Conservation (phyloP, 352 stramenopile species). For the Stramenopiles sp. region DNA sequence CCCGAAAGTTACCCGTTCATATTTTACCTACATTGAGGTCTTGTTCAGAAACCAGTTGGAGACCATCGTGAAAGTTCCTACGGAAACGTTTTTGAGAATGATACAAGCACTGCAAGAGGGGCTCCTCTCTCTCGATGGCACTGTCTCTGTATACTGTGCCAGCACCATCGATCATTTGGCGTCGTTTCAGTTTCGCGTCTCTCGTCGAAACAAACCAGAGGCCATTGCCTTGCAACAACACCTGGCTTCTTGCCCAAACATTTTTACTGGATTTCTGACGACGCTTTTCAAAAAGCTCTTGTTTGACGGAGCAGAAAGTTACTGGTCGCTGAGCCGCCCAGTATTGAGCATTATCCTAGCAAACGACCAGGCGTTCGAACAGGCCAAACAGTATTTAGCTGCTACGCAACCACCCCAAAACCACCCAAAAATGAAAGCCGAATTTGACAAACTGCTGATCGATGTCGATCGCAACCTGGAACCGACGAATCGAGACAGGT, state of each 20-base stretch:
- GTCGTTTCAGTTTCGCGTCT: slow-evolving; percentile 22
- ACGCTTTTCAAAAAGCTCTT: slow-evolving; percentile 90
- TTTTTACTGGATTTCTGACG: slow-evolving; percentile 40
- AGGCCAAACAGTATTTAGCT: slow-evolving; percentile 84
- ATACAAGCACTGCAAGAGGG: slow-evolving; percentile 73
- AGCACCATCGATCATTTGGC: slow-evolving; percentile 26
- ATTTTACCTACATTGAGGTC: slow-evolving; percentile 94
- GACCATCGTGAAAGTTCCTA: slow-evolving; percentile 71
- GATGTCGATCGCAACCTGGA: slow-evolving; percentile 87
- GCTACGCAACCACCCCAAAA: slow-evolving; percentile 77
- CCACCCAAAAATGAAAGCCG: slow-evolving; percentile 73
- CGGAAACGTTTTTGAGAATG: slow-evolving; percentile 78
- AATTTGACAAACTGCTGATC: slow-evolving; percentile 78
- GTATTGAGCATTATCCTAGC: slow-evolving; percentile 91
- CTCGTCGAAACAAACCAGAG: neutral
- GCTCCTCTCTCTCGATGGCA: slow-evolving; percentile 30
- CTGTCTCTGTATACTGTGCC: neutral
- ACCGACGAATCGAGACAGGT: slow-evolving; percentile 87
- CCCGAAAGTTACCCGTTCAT: slow-evolving; percentile 90
- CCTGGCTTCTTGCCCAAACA: neutral
- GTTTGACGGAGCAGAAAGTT: slow-evolving; percentile 83
- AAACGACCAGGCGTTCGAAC: slow-evolving; percentile 57
- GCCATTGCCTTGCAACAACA: neutral
- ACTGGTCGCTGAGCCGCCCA: slow-evolving; percentile 89
- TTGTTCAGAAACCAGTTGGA: slow-evolving; percentile 91